Evolutionary conservation across 2,329 filamentous ascomycete species (phyloP).

Genomic region (Cercospora berteroae): DNA sequence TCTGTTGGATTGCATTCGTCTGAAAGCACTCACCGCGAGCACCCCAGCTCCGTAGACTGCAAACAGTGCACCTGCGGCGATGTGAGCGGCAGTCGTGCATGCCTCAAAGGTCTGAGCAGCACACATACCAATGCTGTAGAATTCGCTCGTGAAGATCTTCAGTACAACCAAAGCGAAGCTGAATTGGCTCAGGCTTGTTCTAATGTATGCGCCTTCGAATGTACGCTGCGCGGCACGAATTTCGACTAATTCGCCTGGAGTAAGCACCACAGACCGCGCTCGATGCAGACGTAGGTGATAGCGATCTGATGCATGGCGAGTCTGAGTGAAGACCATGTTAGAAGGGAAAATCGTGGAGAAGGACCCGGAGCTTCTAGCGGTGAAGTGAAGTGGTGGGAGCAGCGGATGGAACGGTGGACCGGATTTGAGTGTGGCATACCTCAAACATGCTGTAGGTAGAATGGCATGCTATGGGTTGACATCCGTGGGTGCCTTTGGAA

Average conservation of each 20-base stretch:
- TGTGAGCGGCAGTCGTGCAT: not conserved
- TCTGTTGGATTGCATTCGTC: conserved; percentile 85
- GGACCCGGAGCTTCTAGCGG: not conserved
- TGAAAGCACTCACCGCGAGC: conserved; percentile 76
- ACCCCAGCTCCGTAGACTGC: conserved; percentile 86
- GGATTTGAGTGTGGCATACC: conserved; percentile 15
- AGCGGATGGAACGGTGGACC: not conserved
- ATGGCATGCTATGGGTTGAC: not conserved
- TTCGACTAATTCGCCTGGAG: conserved; percentile 82
- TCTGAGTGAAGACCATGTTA: conserved; percentile 34
- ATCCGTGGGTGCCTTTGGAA: not conserved
- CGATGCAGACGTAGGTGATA: conserved; percentile 80
- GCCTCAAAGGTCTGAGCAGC: not conserved
- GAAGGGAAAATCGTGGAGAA: not conserved
- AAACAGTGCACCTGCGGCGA: conserved; percentile 65
- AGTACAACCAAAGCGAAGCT: conserved; percentile 91
- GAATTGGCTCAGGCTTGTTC: conserved; percentile 91
- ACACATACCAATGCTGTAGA: conserved; percentile 77
- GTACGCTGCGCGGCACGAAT: conserved; percentile 92
- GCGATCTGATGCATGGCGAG: conserved; percentile 64
- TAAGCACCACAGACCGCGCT: conserved; percentile 78
- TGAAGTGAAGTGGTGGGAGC: not conserved
- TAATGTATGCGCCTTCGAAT: conserved; percentile 95
- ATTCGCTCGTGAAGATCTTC: conserved; percentile 94
- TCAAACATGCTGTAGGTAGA: conserved; percentile 28